phyloP scores from a whole-genome alignment of 1,284 basidiomycete species.

The Tremellales sp. region DNA sequence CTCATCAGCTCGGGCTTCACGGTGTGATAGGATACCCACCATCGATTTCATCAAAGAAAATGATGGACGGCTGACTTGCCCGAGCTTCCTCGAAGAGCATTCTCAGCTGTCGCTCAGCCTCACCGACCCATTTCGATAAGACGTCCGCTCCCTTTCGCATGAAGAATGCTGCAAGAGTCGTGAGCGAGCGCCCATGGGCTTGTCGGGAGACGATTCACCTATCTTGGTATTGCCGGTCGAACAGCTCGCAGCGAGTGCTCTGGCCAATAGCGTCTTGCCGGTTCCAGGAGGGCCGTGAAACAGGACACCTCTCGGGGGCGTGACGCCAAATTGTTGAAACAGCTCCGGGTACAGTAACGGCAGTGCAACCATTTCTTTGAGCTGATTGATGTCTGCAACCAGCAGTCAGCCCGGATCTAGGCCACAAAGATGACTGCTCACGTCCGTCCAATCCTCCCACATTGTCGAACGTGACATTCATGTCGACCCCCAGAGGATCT shows the following conservation, averaged over 20 bases:
- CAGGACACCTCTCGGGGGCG: conserved; percentile 91
- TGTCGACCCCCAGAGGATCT: conserved; percentile 90
- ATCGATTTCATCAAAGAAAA: conserved; percentile 99
- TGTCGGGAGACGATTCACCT: conserved; percentile 55
- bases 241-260: conserved; percentile 91
- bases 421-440: conserved; percentile 49
- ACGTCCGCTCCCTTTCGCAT: conserved; percentile 99
- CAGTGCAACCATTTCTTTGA: conserved; percentile 98
- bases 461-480: conserved; percentile 91
- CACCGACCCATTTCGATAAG: conserved; percentile 98
- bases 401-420: neutral
- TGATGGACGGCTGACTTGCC: conserved; percentile 90
- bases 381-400: conserved; percentile 77
- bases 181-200: neutral
- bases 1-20: neutral
- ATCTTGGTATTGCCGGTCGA: conserved; percentile 85
- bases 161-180: conserved; percentile 72
- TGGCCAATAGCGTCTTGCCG: conserved; percentile 87
- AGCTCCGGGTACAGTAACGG: conserved; percentile 96
- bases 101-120: conserved; percentile 93
- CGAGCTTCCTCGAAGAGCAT: conserved; percentile 95
- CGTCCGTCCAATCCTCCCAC: conserved; percentile 96
- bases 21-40: conserved; percentile 52
- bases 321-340: conserved; percentile 91
- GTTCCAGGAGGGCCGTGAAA: conserved; percentile 97